These are phyloP conservation scores for Zoysia japonica DNA, from an alignment of 176 grass and related monocot species.

Conservation along the genomic window DNA sequence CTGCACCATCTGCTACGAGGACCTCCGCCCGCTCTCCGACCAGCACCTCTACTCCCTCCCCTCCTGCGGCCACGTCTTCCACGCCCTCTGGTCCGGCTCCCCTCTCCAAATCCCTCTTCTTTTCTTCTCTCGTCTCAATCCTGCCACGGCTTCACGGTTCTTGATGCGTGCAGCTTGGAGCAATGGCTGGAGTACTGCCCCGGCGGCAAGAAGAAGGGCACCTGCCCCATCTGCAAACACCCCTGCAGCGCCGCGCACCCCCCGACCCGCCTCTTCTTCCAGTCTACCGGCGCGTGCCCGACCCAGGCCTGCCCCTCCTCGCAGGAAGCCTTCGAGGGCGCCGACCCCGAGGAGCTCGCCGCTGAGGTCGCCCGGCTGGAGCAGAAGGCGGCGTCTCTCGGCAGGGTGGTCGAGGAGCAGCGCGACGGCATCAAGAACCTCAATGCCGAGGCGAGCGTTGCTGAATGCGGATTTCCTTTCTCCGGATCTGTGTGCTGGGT, in stretches of 20 bases:
- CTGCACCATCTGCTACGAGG: constrained; percentile 97
- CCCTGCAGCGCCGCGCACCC: constrained; percentile 54
- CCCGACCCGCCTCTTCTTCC: constrained; percentile 87
- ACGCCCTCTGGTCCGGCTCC: constrained; percentile 74
- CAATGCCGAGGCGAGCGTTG: constrained; percentile 47
- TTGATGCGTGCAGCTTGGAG: constrained; percentile 55
- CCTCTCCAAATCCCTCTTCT: neutral
- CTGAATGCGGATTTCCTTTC: neutral
- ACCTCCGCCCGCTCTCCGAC: constrained; percentile 75
- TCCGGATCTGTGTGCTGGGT: neutral
- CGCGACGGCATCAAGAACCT: constrained; percentile 54
- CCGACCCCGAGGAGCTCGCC: constrained; percentile 48
- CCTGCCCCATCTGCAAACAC: constrained; percentile 93
- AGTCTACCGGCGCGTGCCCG: constrained; percentile 59
- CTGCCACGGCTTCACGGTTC: neutral
- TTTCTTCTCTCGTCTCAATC: neutral
- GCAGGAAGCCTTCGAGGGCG: neutral
- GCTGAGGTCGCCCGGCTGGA: constrained; percentile 62
- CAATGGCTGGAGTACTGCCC: constrained; percentile 99
- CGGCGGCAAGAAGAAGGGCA: constrained; percentile 66
- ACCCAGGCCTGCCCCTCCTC: constrained; percentile 30
- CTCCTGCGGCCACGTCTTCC: constrained; percentile 94
- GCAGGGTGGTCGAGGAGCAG: constrained; percentile 49
- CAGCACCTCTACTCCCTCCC: constrained; percentile 75
- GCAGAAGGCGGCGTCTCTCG: constrained; percentile 60